These are phyloP conservation scores for Mimosa pudica DNA, from an alignment of 306 rosid genomes.

Conservation along the genomic window DNA sequence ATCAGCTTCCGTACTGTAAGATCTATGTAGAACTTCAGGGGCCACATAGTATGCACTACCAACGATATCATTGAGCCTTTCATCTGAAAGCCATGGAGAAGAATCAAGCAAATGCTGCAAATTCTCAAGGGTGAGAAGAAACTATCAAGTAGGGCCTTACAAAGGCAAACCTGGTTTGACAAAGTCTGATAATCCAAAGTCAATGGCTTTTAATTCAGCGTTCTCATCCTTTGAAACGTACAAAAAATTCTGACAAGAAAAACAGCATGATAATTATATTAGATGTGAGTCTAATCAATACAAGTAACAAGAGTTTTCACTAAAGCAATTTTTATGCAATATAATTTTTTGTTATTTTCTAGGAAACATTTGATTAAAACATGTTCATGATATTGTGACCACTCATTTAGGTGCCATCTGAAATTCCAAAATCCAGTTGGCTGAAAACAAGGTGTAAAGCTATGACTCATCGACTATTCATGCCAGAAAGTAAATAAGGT, in stretches of 20 bases:
- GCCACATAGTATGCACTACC: conserved; percentile 83
- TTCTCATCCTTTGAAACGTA: conserved; percentile 62
- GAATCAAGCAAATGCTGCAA: conserved; percentile 24
- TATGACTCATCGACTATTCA: background rate
- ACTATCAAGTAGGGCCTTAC: conserved; percentile 6
- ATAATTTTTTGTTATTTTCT: background rate
- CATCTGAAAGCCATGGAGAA: conserved; percentile 48
- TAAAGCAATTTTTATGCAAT: background rate
- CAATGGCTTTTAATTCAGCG: conserved; percentile 69
- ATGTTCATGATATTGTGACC: background rate
- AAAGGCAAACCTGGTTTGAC: conserved; percentile 63
- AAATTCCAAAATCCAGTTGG: background rate
- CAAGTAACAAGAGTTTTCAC: background rate
- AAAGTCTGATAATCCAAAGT: conserved; percentile 75
- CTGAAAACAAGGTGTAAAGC: background rate
- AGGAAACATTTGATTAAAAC: background rate
- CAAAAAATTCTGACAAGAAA: conserved; percentile 59
- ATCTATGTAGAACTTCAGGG: conserved; percentile 76
- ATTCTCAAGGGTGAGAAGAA: conserved; percentile 5
- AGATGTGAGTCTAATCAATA: background rate
- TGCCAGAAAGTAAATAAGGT: background rate
- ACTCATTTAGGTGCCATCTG: background rate
- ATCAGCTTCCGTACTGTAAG: conserved; percentile 75
- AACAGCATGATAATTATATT: conserved; percentile 1
- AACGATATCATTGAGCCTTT: conserved; percentile 74